These are phyloP conservation scores for Tripterygium wilfordii DNA, from an alignment of 177 flowering plant genomes.

Conservation along the genomic window DNA sequence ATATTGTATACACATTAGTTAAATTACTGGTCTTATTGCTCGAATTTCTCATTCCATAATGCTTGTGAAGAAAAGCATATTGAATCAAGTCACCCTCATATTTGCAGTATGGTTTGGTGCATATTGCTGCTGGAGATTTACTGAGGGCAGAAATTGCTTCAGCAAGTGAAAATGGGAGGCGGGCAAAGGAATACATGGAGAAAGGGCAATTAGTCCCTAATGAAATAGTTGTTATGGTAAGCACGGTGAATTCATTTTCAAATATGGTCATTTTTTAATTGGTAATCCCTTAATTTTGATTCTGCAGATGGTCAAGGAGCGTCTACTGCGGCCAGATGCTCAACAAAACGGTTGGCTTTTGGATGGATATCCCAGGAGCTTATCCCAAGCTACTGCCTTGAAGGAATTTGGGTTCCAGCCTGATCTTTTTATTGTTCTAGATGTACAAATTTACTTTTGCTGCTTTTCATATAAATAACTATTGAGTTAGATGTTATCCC, in stretches of 20 bases:
- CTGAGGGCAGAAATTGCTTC: conserved; percentile 80
- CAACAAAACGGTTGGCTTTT: conserved; percentile 91
- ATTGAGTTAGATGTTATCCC: too few relatives aligned
- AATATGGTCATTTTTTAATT: not conserved
- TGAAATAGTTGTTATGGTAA: conserved; percentile 88
- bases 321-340: conserved; percentile 66
- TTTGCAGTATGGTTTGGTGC: conserved; percentile 93
- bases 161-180: conserved; percentile 84
- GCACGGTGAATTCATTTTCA: conserved; percentile 1
- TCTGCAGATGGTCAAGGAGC: conserved; percentile 90
- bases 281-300: conserved; percentile 12
- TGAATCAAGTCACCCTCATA: conserved; percentile 38
- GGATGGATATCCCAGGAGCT: conserved; percentile 97
- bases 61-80: conserved; percentile 29
- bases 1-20: not conserved
- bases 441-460: conserved; percentile 39
- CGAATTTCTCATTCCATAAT: conserved; percentile 22
- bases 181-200: conserved; percentile 87
- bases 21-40: conserved; percentile 10
- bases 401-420: conserved; percentile 68
- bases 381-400: conserved; percentile 88
- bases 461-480: not conserved
- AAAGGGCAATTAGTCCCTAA: conserved; percentile 83
- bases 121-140: conserved; percentile 92
- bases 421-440: conserved; percentile 79